Percentiles rank a stretch among this genome's conserved stretches.
These are phyloP conservation scores for Mycena epipterygia DNA, from an alignment of 768 basidiomycete genomes.

Conservation along the genomic window DNA sequence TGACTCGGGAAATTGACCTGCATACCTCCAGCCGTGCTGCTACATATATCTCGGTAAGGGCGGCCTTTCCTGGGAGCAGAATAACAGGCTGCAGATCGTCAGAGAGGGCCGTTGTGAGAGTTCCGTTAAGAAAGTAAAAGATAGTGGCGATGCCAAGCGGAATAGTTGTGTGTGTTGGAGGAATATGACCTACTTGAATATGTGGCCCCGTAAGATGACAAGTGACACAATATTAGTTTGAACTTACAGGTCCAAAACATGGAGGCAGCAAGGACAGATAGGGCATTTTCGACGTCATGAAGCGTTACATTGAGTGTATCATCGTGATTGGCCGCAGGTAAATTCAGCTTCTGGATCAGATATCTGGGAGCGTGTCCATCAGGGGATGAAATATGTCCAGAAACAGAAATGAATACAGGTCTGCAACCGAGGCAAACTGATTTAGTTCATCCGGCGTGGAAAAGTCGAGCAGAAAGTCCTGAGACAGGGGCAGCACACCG, in stretches of 20 bases:
- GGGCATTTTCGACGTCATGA: conserved; percentile 14
- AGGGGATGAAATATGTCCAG: no score
- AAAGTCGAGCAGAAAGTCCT: not conserved
- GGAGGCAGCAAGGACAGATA: not conserved
- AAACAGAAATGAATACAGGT: not conserved
- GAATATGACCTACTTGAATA: conserved; percentile 10
- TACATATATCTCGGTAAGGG: not conserved
- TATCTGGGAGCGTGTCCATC: not conserved
- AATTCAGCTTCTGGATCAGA: conserved; percentile 4
- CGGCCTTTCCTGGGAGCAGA: not conserved
- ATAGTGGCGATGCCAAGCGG: no score
- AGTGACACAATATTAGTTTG: not conserved
- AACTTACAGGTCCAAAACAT: conserved; percentile 18
- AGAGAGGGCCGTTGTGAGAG: not conserved
- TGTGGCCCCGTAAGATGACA: not conserved
- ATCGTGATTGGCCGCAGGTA: not conserved
- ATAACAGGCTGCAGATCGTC: not conserved
- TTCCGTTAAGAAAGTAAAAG: not conserved
- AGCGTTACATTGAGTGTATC: not conserved
- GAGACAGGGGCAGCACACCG: not conserved
- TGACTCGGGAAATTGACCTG: not conserved
- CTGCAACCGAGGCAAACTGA: not conserved
- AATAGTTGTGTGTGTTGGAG: not conserved
- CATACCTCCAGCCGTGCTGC: not conserved
- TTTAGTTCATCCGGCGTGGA: not conserved